phyloP scores from a whole-genome alignment of 108 stramenopile species.

The Conticribra guillardii region DNA sequence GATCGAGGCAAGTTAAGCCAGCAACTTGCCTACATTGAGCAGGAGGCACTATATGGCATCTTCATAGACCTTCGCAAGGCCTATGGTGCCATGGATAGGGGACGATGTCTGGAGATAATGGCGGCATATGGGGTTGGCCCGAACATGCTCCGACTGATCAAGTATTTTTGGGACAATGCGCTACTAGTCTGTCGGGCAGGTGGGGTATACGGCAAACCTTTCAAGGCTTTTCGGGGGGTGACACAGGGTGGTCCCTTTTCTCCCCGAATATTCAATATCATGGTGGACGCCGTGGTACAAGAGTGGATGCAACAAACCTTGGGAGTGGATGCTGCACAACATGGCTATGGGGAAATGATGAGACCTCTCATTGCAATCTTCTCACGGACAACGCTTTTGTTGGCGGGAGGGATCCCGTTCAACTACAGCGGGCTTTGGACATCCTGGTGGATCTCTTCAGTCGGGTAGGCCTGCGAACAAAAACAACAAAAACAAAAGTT shows the following conservation, averaged over 20 bases:
- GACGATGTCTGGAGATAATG: no score
- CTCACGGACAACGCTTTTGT: slow-evolving; percentile 24
- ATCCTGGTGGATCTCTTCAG: slow-evolving; percentile 10
- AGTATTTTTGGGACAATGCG: no score
- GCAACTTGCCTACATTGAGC: no score
- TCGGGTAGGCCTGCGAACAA: slow-evolving; percentile 15
- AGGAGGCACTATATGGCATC: no score
- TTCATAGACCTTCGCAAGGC: no score
- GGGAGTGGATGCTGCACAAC: no score
- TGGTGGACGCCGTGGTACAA: slow-evolving; percentile 24
- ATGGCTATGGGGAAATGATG: no score
- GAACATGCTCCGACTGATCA: slow-evolving; percentile 1
- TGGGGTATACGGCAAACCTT: slow-evolving; percentile 4
- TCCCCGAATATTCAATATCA: slow-evolving; percentile 34
- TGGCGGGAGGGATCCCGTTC: not conserved
- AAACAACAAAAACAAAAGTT: slow-evolving; percentile 25
- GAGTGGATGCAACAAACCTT: slow-evolving; percentile 10
- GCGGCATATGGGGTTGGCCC: slow-evolving; percentile 10
- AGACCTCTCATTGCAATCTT: slow-evolving; percentile 13
- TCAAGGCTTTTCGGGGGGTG: slow-evolving; percentile 6
- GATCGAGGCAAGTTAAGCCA: no score
- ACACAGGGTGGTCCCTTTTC: no score
- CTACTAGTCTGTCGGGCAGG: no score
- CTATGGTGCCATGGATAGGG: no score
- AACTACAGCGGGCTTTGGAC: slow-evolving; percentile 17